Conservation (phyloP, 2,329 filamentous ascomycete species). For the Fusarium sterilihyphosum region DNA sequence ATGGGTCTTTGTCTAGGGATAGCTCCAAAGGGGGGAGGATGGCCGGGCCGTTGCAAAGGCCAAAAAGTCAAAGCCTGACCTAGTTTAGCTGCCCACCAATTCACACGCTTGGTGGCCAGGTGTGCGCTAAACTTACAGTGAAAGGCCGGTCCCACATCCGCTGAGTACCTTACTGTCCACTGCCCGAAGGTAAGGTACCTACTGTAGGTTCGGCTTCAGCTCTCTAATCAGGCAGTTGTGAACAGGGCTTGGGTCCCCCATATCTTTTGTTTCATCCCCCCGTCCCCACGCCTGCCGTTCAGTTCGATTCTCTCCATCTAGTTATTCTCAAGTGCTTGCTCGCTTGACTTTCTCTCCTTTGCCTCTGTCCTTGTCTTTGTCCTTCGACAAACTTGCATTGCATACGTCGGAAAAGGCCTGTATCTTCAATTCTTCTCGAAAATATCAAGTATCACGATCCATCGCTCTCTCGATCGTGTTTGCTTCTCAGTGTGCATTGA, state of each 20-base stretch:
- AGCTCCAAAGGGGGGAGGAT: constrained; percentile 7
- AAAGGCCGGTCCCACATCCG: neutral
- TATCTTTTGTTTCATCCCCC: constrained; percentile 45
- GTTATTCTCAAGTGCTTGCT: constrained; percentile 17
- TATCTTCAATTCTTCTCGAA: constrained; percentile 39
- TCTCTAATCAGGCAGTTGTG: constrained; percentile 11
- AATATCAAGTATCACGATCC: constrained; percentile 28
- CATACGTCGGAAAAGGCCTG: constrained; percentile 33
- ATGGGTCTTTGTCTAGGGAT: constrained; percentile 9
- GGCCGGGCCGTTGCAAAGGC: constrained; percentile 30
- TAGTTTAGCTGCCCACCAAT: neutral
- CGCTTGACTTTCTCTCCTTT: constrained; percentile 35
- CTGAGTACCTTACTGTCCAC: neutral
- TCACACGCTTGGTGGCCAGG: neutral
- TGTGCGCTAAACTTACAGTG: constrained; percentile 3
- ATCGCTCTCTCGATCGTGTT: constrained; percentile 36
- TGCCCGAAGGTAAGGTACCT: neutral
- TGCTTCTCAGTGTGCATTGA: constrained; percentile 27
- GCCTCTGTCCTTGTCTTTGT: constrained; percentile 20
- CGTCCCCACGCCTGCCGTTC: constrained; percentile 25
- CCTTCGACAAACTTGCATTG: constrained; percentile 24
- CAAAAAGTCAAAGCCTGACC: neutral
- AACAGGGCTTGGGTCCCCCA: constrained; percentile 19
- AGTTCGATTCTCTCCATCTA: constrained; percentile 21
- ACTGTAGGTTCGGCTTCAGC: neutral